Conservation (phyloP, 495 filamentous ascomycete genomes). For the Cladorrhinum samala region DNA sequence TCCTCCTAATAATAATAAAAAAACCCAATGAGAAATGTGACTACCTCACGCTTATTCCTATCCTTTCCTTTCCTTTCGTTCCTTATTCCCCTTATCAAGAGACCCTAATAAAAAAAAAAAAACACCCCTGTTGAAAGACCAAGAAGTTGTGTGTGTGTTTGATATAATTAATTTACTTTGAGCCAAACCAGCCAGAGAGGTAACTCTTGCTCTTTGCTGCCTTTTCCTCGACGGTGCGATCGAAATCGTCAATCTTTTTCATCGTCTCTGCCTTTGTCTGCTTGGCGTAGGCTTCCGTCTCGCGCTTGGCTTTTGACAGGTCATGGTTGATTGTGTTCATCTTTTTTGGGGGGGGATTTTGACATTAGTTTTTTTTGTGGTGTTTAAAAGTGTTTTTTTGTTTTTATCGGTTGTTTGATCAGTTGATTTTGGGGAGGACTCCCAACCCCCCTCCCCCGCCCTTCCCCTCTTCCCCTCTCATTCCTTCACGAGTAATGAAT, state of each 20-base stretch:
- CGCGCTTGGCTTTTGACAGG: conserved; percentile 46
- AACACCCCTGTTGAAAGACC: neutral
- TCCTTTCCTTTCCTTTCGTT: conserved; percentile 3
- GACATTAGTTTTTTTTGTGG: conserved; percentile 9
- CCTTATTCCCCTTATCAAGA: neutral
- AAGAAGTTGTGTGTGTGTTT: too few species aligned
- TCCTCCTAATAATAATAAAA: too few species aligned
- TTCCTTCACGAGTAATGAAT: too few species aligned
- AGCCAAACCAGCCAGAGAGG: conserved; percentile 75
- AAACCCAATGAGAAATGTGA: too few species aligned
- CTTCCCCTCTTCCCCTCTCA: too few species aligned
- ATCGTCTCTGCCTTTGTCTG: conserved; percentile 51
- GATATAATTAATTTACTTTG: conserved; percentile 42
- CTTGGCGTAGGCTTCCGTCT: conserved; percentile 56
- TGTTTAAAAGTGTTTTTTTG: neutral
- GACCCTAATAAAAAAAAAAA: neutral
- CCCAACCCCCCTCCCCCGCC: too few species aligned
- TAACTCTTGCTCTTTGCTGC: conserved; percentile 72
- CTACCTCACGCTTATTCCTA: too few species aligned
- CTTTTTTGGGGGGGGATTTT: conserved; percentile 42
- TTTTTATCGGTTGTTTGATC: neutral
- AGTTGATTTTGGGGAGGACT: too few species aligned
- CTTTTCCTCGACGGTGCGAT: conserved; percentile 69
- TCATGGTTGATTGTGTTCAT: conserved; percentile 55
- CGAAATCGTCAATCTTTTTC: conserved; percentile 66